These are phyloP conservation scores for Phialophora expanda DNA, from an alignment of 2,329 filamentous ascomycete species.

Conservation along the genomic window DNA sequence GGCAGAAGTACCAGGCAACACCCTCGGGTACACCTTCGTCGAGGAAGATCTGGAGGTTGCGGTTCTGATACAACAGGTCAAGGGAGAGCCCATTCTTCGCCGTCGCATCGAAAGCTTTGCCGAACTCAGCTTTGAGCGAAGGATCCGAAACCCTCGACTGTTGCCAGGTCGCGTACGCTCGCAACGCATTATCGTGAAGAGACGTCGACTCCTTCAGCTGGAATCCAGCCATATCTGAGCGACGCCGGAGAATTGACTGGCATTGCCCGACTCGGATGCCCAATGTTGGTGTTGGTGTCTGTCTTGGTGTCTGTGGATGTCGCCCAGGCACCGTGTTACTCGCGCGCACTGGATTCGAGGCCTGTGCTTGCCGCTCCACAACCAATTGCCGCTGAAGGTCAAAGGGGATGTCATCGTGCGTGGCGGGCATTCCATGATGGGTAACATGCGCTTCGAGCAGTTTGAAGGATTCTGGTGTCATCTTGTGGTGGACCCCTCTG, in stretches of 20 bases:
- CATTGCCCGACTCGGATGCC: background rate
- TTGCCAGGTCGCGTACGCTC: background rate
- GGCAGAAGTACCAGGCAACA: background rate
- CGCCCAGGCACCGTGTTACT: background rate
- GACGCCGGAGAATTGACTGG: background rate
- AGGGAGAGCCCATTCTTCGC: background rate
- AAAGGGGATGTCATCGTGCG: background rate
- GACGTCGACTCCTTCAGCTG: background rate
- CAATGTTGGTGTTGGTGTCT: background rate
- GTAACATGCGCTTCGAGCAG: background rate
- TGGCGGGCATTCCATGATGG: background rate
- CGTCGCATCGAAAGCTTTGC: background rate
- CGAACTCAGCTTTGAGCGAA: background rate
- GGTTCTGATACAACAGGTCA: background rate
- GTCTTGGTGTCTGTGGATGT: background rate
- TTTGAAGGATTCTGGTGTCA: background rate
- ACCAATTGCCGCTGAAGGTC: slow-evolving; percentile 1
- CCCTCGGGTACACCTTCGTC: background rate
- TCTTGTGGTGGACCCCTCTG: background rate
- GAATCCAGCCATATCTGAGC: background rate
- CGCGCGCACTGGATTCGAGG: background rate
- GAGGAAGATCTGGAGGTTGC: background rate
- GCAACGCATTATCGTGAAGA: background rate
- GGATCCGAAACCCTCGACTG: background rate
- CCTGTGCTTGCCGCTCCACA: background rate